Percentiles rank a stretch among this genome's conserved stretches.
Conservation (phyloP, 495 filamentous ascomycete species). For the Talaromyces adpressus region DNA sequence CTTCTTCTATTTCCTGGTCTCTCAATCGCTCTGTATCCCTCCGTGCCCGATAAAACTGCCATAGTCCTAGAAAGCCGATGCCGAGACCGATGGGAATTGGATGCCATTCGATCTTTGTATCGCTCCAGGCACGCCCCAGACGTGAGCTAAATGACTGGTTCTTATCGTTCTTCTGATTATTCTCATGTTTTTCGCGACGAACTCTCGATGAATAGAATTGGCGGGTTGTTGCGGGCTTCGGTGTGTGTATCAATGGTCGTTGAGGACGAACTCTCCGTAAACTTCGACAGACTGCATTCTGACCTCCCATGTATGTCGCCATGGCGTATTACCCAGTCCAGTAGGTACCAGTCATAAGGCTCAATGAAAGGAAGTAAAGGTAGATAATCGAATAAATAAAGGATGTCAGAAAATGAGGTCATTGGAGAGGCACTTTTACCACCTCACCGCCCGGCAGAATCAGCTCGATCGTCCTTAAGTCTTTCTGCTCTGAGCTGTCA, state of each 20-base stretch:
- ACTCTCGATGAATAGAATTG: slow-evolving; percentile 36
- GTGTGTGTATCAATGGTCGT: neutral
- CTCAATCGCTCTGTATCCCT: slow-evolving; percentile 45
- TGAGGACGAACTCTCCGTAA: neutral
- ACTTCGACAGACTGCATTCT: neutral
- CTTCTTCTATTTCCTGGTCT: slow-evolving; percentile 44
- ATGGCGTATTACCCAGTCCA: neutral
- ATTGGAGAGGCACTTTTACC: neutral
- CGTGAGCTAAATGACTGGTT: slow-evolving; percentile 50
- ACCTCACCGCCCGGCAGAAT: slow-evolving; percentile 9
- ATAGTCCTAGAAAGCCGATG: slow-evolving; percentile 75
- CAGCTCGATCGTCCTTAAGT: neutral
- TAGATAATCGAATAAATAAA: neutral
- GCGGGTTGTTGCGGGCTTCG: slow-evolving; percentile 17
- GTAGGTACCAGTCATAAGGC: neutral
- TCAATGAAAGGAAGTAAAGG: neutral
- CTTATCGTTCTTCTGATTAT: slow-evolving; percentile 35
- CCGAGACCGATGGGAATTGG: slow-evolving; percentile 91
- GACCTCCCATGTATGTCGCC: neutral
- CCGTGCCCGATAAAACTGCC: slow-evolving; percentile 74
- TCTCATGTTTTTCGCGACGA: slow-evolving; percentile 30
- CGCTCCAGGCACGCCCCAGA: slow-evolving; percentile 53
- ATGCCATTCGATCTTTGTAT: slow-evolving; percentile 86
- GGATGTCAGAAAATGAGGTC: neutral
- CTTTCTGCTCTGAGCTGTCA: neutral